A percentile compares a stretch with the other conserved stretches of the same genome.
Evolutionary conservation across 2,329 filamentous ascomycete genomes (phyloP).

Genomic region (Paracoccidioides lutzii): DNA sequence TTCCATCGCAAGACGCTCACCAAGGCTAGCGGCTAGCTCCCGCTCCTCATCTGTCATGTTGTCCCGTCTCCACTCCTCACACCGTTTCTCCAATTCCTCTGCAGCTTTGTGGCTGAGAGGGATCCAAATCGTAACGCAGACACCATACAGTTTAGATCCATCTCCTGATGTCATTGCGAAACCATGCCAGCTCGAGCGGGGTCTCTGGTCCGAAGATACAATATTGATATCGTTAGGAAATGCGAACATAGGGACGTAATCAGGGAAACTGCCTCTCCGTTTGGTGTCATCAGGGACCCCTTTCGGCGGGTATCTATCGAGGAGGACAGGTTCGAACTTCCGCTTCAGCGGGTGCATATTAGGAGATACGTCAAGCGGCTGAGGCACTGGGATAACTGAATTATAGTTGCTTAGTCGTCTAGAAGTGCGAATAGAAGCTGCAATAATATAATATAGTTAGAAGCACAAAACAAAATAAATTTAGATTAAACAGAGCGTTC

Average conservation of each 20-base stretch:
- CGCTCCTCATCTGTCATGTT: constrained; percentile 99
- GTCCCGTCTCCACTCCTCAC: constrained; percentile 72
- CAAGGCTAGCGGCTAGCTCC: constrained; percentile 82
- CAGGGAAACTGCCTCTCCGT: constrained; percentile 74
- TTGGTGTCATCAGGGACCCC: constrained; percentile 66
- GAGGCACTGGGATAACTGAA: constrained; percentile 86
- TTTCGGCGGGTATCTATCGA: constrained; percentile 85
- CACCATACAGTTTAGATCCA: constrained; percentile 80
- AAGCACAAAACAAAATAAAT: constrained; percentile 5
- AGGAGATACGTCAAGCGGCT: constrained; percentile 76
- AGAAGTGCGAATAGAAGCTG: constrained; percentile 63
- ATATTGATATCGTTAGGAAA: constrained; percentile 98
- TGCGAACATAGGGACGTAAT: constrained; percentile 98
- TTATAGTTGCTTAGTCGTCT: constrained; percentile 94
- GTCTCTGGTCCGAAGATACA: constrained; percentile 85
- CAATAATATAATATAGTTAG: constrained; percentile 12
- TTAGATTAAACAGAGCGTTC: background rate
- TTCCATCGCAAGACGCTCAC: constrained; percentile 74
- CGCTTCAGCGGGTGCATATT: constrained; percentile 93
- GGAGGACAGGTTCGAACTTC: constrained; percentile 86
- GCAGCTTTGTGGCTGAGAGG: constrained; percentile 71
- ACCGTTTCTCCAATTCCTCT: constrained; percentile 58
- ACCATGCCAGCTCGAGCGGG: constrained; percentile 95
- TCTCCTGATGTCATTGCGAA: constrained; percentile 96
- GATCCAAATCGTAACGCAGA: constrained; percentile 86